phyloP scores from a whole-genome alignment of 23 red algal genomes.

The Gracilaria caudata region DNA sequence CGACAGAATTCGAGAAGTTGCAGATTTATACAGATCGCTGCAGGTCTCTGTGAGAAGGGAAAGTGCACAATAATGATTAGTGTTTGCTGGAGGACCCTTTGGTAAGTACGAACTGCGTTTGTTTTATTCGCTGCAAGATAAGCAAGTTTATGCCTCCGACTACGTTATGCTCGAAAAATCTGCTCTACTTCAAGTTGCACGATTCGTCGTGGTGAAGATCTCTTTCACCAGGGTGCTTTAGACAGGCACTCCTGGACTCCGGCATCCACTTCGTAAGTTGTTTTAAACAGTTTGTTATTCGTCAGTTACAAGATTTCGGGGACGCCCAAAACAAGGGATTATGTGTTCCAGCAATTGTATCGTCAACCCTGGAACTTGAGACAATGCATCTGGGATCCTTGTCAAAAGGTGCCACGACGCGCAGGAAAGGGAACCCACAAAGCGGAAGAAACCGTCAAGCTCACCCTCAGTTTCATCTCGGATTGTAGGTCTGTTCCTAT shows the following conservation, averaged over 20 bases:
- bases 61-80: slow-evolving; percentile 25
- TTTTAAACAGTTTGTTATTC: neutral
- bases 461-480: slow-evolving; percentile 5
- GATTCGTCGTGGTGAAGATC: too few relatives aligned
- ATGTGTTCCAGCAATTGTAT: neutral
- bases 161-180: neutral
- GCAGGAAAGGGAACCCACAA: neutral
- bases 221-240: too few relatives aligned
- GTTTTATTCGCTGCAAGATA: neutral
- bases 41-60: slow-evolving; percentile 81
- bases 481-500: neutral
- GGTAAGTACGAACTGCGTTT: neutral
- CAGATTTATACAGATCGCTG: slow-evolving; percentile 81
- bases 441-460: slow-evolving; percentile 36
- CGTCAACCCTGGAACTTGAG: neutral
- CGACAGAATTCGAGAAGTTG: slow-evolving; percentile 79
- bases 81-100: neutral
- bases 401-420: neutral
- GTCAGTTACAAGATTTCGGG: neutral
- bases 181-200: neutral
- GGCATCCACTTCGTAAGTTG: neutral
- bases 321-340: slow-evolving; percentile 21
- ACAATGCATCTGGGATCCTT: neutral
- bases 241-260: neutral
- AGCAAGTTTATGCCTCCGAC: too few relatives aligned